Conservation (phyloP, 306 rosid species). For the Sicyos baderoa region DNA sequence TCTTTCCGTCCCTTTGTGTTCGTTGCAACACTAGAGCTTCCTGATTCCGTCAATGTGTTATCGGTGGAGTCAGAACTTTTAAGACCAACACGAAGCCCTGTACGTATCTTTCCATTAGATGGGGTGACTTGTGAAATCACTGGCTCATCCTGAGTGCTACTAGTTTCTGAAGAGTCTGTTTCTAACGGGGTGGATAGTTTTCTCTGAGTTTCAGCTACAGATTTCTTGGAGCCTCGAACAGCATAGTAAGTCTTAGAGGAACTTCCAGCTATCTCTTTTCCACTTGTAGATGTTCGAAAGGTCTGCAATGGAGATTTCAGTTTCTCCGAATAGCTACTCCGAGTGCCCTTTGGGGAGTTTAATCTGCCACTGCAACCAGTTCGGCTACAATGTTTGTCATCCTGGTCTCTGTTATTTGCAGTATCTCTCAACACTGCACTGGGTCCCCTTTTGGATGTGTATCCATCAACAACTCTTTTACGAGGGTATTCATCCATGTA, state of each 20-base stretch:
- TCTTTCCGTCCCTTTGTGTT: slow-evolving; percentile 41
- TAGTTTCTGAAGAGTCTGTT: slow-evolving; percentile 71
- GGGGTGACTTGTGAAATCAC: slow-evolving; percentile 38
- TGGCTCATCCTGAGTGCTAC: slow-evolving; percentile 67
- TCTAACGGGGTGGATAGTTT: slow-evolving; percentile 45
- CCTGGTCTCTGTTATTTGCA: slow-evolving; percentile 8
- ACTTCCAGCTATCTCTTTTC: slow-evolving; percentile 72
- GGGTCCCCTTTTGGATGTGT: slow-evolving; percentile 8
- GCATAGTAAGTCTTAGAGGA: slow-evolving; percentile 49
- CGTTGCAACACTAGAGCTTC: slow-evolving; percentile 57
- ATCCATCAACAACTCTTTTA: slow-evolving; percentile 17
- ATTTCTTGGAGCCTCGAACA: slow-evolving; percentile 44
- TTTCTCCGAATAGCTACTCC: slow-evolving; percentile 14
- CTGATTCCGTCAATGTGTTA: slow-evolving; percentile 41
- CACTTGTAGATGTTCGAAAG: slow-evolving; percentile 39
- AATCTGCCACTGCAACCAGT: slow-evolving; percentile 21
- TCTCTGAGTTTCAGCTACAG: slow-evolving; percentile 36
- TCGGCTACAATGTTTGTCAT: slow-evolving; percentile 14
- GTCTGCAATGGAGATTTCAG: slow-evolving; percentile 24
- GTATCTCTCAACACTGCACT: slow-evolving; percentile 11
- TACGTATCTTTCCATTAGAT: slow-evolving; percentile 43
- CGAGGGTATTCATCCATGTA: slow-evolving; percentile 20
- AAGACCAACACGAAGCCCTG: slow-evolving; percentile 36
- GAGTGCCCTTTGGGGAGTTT: slow-evolving; percentile 7
- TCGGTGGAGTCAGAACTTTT: slow-evolving; percentile 31